Conservation (phyloP, 192 early-diverging fungal genomes). For the Gigaspora rosea region DNA sequence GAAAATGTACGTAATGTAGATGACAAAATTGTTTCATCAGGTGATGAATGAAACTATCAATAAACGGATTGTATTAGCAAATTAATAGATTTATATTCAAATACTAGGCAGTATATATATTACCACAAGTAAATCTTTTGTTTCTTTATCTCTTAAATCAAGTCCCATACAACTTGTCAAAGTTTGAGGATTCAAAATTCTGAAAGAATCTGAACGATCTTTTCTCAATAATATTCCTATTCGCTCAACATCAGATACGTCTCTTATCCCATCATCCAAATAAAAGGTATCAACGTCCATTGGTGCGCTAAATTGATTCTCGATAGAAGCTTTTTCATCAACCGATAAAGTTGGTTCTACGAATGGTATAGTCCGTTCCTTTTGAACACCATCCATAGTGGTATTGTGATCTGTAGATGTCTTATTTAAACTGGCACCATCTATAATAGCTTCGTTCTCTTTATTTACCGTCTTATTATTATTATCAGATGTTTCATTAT, state of each 20-base stretch:
- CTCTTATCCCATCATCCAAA: conserved; percentile 16
- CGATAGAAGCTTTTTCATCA: background rate
- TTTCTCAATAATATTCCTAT: conserved; percentile 21
- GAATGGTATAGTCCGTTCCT: background rate
- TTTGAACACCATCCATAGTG: background rate
- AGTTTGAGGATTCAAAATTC: background rate
- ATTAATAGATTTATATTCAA: background rate
- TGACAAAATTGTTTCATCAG: conserved; percentile 26
- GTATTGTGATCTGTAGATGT: background rate
- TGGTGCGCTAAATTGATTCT: background rate
- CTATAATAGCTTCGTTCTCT: no score
- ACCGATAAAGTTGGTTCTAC: background rate
- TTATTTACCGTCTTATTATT: no score
- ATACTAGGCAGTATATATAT: background rate
- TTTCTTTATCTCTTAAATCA: conserved; percentile 13
- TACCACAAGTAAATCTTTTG: conserved; percentile 21
- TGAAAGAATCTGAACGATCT: conserved; percentile 24
- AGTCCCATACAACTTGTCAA: background rate
- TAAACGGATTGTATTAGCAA: background rate
- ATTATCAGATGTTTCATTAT: background rate
- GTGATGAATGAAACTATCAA: conserved; percentile 13
- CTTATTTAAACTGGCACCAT: background rate
- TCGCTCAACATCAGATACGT: conserved; percentile 14
- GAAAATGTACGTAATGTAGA: background rate
- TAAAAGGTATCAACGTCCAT: conserved; percentile 23